A percentile compares a stretch with the other conserved stretches of the same genome.
Conservation (phyloP, 331 rosid species). For the Rosa hybrid region DNA sequence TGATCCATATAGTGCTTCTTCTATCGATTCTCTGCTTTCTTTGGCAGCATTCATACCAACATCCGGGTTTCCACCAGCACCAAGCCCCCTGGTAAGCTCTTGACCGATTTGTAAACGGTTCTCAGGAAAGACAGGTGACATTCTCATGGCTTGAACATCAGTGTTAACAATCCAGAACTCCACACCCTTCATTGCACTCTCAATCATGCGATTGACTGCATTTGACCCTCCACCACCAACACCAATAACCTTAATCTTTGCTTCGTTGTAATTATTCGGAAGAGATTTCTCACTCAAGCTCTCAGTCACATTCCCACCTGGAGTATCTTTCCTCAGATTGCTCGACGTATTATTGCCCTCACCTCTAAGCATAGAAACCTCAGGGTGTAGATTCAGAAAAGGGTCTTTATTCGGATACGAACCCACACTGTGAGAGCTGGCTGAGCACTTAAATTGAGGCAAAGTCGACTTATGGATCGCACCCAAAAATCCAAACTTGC, state of each 20-base stretch:
- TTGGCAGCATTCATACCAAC: constrained; percentile 99
- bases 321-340: constrained; percentile 60
- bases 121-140: constrained; percentile 82
- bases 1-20: constrained; percentile 87
- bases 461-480: constrained; percentile 43
- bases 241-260: constrained; percentile 91
- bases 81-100: constrained; percentile 98
- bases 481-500: constrained; percentile 42
- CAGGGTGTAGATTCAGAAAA: constrained; percentile 89
- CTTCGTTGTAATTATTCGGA: constrained; percentile 65
- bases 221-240: constrained; percentile 99
- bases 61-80: constrained; percentile 98
- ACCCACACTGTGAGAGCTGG: constrained; percentile 56
- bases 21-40: constrained; percentile 81
- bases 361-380: constrained; percentile 92
- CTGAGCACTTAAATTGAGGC: constrained; percentile 53
- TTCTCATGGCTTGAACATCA: constrained; percentile 96
- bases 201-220: constrained; percentile 98
- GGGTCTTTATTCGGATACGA: constrained; percentile 73
- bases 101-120: constrained; percentile 89
- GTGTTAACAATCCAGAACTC: constrained; percentile 98
- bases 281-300: constrained; percentile 42
- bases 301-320: constrained; percentile 57
- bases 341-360: constrained; percentile 52
- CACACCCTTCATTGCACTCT: constrained; percentile 93